Base-by-base conservation (phyloP, 345 rosid species). In the Eucalyptus shirleyi region DNA sequence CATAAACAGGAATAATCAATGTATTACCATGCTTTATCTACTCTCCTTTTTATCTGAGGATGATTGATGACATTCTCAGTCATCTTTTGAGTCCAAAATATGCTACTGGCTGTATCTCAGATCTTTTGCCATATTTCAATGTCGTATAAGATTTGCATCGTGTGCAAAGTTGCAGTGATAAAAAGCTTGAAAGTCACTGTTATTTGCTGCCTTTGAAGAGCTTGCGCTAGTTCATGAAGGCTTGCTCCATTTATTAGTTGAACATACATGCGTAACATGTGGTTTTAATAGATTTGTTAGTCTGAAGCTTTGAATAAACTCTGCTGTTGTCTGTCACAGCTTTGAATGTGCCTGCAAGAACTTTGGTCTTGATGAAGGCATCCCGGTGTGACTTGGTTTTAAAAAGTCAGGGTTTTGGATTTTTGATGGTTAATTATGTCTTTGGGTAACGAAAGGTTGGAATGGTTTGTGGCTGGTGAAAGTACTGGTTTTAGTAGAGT, bases 361-460 rank as follows among this genome's bases (percentile, higher is more conserved):
- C 95, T 94, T 95, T 93, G 93, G 96, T 95, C 93, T 92, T 94
- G 94, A 93, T 89, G 94, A 93, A 92, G 94, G 93, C 95, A 93
- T 93, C 91, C 91, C 92, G 91, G 94, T 93, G 88, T 94, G 91
- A 92, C 89, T 94, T 92, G 93, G 90, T 92, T 86, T 89, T 89
- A 90, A 90, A 92, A 90, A 90, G 83, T 77, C 83, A 77, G 47
- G 87, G 90, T 88, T 90, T 89, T 92, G 90, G 89, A 59, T 50
- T 50, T 50, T 89, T 90, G 89, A 87, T 34, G 90, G 92, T 87
- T 87, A 87, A 80, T 89, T 88, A 49, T 90, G 90, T 91, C 92
- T 89, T 72, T 91, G 93, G 93, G 59, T 53, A 23, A 56, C 30
- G 13, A 77, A 77, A 40, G 47, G 83, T 50, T 87, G 83, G 83